Evolutionary conservation across 2,329 filamentous ascomycete genomes (phyloP), one percentile per base, ranked within the genome.

Genomic region (Hypoxylon sp.): DNA sequence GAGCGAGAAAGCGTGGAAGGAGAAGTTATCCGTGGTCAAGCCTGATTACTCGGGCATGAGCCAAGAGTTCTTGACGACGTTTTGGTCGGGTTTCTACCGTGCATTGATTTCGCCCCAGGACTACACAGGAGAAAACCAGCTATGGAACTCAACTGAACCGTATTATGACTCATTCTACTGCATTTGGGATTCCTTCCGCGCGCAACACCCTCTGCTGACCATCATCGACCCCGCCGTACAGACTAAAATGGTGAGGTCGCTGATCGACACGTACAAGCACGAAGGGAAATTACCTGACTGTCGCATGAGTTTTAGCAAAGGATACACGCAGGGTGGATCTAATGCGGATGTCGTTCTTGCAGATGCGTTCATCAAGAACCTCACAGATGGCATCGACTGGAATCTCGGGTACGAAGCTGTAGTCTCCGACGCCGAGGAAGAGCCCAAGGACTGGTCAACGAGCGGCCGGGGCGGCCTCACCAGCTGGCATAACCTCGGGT

Each of bases 161-260:
- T 93, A 93, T 72, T 93, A 89, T 75, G 91, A 93, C 74, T 92
- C 89, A 32, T 87, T 86, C 65, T 86, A 86, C 73, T 86, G 85
- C 73, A 92, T 93, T 36, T 93, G 91, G 91, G 91, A 93, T 75
- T 91, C 89, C 0, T 93, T 91, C 72, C 83, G 91, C 2, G 90
- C 87, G 34, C 90, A 91, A 63, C 89, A 93, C 66, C 90, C 91
- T 0, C 82, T 94, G 3, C 80, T 94, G 23, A 93, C 90, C 0
- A 84, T 95, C 25, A 71, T 93, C 14, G 92, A 94, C 70, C 91
- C 92, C 0, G 70, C 80, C 1, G 86, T 87, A 3, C 90, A 93
- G 76, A 89, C 89, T 0, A 82, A 87, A 48, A 93, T 94, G 89
- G 84, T 94, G 3, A 83, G 90, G 23, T 89, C 89, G 51, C 79